phyloP scores from a whole-genome alignment of 495 filamentous ascomycete species.

The Neurospora sp. region DNA sequence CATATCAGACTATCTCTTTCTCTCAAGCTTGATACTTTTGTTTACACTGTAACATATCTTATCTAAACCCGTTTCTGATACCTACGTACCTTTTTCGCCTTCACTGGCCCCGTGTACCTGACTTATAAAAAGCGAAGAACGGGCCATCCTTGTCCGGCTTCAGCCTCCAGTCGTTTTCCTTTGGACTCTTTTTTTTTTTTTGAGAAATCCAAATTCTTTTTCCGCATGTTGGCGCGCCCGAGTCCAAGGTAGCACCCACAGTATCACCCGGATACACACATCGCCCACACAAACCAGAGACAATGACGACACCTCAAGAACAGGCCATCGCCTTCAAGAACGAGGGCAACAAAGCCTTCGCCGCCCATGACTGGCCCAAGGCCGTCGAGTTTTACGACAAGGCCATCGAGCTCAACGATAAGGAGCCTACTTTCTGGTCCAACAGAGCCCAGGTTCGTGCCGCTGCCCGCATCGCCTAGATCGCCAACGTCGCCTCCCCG shows the following conservation, averaged over 20 bases:
- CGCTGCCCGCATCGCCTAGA: neutral
- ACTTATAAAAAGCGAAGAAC: neutral
- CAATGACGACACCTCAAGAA: slow-evolving; percentile 31
- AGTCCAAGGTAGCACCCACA: slow-evolving; percentile 7
- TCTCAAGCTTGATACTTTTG: neutral
- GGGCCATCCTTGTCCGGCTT: neutral
- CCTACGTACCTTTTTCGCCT: neutral
- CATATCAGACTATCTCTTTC: neutral
- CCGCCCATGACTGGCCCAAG: slow-evolving; percentile 72
- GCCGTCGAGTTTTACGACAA: slow-evolving; percentile 82
- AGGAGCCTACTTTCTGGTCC: slow-evolving; percentile 81
- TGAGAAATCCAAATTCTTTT: neutral
- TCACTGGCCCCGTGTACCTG: neutral
- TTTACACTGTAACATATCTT: neutral
- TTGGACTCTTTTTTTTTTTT: neutral
- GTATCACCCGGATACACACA: neutral
- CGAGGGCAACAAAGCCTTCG: slow-evolving; percentile 90
- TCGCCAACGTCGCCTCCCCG: neutral
- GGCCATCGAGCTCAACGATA: slow-evolving; percentile 78
- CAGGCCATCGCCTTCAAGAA: slow-evolving; percentile 77
- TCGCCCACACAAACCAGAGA: neutral
- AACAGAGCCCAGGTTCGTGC: slow-evolving; percentile 81
- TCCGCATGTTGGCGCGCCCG: slow-evolving; percentile 5
- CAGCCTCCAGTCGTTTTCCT: neutral
- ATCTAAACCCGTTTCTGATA: neutral